A percentile compares a stretch with the other conserved stretches of the same genome.
Conservation (phyloP, 805 yeast species). For the Ogataea ganodermae region DNA sequence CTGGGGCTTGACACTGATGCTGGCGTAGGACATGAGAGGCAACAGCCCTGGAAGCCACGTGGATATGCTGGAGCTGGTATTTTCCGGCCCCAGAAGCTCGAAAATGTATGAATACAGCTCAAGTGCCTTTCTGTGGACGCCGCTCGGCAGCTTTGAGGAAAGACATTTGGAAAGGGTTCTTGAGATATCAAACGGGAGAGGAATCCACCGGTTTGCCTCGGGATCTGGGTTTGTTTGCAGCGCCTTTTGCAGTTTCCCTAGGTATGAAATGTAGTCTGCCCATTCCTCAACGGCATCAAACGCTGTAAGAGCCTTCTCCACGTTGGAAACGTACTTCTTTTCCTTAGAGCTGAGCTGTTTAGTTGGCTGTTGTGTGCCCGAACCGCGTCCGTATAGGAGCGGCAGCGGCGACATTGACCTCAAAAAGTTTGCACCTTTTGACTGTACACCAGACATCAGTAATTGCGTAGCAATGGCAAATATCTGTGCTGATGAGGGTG, state of each 20-base stretch:
- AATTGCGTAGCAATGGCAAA: background rate
- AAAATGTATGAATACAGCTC: constrained; percentile 76
- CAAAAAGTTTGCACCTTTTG: constrained; percentile 24
- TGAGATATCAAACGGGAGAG: constrained; percentile 66
- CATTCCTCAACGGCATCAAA: constrained; percentile 90
- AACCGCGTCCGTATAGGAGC: constrained; percentile 21
- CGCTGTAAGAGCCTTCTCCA: constrained; percentile 69
- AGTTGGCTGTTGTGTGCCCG: constrained; percentile 22
- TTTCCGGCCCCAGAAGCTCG: constrained; percentile 55
- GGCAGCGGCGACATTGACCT: constrained; percentile 35
- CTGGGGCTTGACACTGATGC: constrained; percentile 83
- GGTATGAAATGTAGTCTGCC: constrained; percentile 96
- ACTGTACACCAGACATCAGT: constrained; percentile 18
- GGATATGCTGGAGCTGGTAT: constrained; percentile 55
- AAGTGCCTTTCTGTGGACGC: constrained; percentile 89
- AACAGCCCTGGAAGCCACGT: constrained; percentile 93
- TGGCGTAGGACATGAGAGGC: constrained; percentile 85
- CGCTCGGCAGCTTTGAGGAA: constrained; percentile 83
- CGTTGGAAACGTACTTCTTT: constrained; percentile 63
- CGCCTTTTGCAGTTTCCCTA: constrained; percentile 77
- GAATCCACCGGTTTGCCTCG: constrained; percentile 55
- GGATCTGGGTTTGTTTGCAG: constrained; percentile 50
- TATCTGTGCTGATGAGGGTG: background rate
- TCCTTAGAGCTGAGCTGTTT: constrained; percentile 56
- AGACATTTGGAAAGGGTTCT: constrained; percentile 76